Conservation (phyloP, 202 grass and related monocot genomes). For the Schoenoplectus tabernaemontani region DNA sequence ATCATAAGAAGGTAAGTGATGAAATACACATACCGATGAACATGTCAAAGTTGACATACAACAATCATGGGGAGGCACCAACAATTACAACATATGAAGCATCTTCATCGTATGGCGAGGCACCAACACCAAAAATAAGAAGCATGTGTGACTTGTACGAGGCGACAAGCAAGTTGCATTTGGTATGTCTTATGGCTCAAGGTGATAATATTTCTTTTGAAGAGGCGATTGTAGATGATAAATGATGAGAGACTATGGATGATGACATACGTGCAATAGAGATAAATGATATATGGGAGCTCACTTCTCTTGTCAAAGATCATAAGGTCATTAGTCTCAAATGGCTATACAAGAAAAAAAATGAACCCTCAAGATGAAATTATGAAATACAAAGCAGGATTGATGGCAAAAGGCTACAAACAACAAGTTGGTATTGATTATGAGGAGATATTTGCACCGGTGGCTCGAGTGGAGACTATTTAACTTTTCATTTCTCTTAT, state of each 20-base stretch:
- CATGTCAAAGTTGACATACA: too few species aligned
- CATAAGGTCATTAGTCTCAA: neutral
- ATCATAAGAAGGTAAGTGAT: neutral
- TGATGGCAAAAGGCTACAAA: neutral
- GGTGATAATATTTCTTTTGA: neutral
- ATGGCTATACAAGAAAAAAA: neutral
- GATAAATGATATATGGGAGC: neutral
- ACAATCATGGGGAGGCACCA: too few species aligned
- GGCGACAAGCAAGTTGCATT: neutral
- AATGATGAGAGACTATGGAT: neutral
- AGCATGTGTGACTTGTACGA: neutral
- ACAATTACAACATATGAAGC: neutral
- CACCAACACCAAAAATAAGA: neutral
- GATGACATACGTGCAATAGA: neutral
- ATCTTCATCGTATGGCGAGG: neutral
- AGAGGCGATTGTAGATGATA: neutral
- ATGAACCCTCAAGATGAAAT: neutral
- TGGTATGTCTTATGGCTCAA: neutral
- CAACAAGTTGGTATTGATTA: neutral
- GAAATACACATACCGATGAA: neutral
- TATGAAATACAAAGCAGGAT: neutral
- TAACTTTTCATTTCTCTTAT: neutral
- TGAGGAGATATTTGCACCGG: neutral
- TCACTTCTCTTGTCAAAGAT: neutral
- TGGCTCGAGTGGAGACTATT: neutral